These are phyloP conservation scores for Tricholoma flavovirens DNA, from an alignment of 768 basidiomycete genomes.

Conservation along the genomic window DNA sequence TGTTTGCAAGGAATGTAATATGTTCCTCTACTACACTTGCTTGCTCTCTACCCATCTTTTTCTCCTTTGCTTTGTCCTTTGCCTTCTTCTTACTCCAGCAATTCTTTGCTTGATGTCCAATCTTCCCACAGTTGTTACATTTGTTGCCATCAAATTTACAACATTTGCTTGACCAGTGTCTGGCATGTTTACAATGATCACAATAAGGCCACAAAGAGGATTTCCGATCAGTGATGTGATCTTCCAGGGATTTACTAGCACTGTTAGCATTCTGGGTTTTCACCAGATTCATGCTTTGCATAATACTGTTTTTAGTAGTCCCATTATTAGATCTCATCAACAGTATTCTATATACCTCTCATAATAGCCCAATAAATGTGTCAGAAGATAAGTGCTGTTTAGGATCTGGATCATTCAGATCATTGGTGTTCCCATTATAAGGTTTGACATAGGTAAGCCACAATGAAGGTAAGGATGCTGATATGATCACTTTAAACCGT, in stretches of 20 bases:
- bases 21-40: not conserved
- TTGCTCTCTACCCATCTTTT: not conserved
- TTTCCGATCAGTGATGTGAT: not conserved
- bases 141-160: not conserved
- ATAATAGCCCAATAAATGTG: not conserved
- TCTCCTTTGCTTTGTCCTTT: not conserved
- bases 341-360: not conserved
- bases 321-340: not conserved
- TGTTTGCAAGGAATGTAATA: not conserved
- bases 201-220: not conserved
- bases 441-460: not conserved
- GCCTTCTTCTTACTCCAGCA: not conserved
- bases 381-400: not conserved
- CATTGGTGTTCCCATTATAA: not conserved
- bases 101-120: not conserved
- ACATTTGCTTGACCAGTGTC: not conserved
- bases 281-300: not conserved
- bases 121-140: not conserved
- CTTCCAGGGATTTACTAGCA: not conserved
- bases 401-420: not conserved
- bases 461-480: no score
- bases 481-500: no score
- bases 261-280: not conserved
- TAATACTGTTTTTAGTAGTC: no score
- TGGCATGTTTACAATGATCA: not conserved